Conservation (phyloP, 2,329 filamentous ascomycete genomes). For the Aspergillus arachidicola region DNA sequence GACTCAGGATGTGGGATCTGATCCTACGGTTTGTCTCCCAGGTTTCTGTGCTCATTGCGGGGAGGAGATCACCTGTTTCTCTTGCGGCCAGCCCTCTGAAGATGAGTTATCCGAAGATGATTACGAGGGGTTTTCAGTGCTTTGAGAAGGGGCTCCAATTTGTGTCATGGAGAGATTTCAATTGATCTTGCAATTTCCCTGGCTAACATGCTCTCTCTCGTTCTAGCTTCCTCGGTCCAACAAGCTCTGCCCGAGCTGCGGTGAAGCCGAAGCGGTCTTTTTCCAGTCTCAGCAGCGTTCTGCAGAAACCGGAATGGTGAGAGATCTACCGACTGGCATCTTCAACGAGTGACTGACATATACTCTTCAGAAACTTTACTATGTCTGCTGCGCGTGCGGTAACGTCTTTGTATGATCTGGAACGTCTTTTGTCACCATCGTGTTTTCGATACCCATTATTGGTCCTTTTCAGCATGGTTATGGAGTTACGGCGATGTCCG, state of each 20-base stretch:
- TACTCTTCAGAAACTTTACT: slow-evolving; percentile 74
- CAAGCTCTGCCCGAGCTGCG: slow-evolving; percentile 81
- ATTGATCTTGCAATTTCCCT: slow-evolving; percentile 24
- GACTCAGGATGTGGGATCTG: slow-evolving; percentile 93
- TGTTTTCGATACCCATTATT: slow-evolving; percentile 35
- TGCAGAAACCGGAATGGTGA: slow-evolving; percentile 96
- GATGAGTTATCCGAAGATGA: slow-evolving; percentile 19
- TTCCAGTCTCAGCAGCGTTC: slow-evolving; percentile 98
- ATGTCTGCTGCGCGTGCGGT: slow-evolving; percentile 92
- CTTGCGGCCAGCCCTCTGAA: slow-evolving; percentile 49
- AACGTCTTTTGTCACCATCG: slow-evolving; percentile 19
- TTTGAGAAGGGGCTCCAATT: slow-evolving; percentile 7
- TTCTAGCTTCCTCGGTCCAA: slow-evolving; percentile 83
- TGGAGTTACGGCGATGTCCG: slow-evolving; percentile 26
- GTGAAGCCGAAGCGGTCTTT: slow-evolving; percentile 89
- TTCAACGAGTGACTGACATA: slow-evolving; percentile 17
- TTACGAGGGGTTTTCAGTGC: slow-evolving; percentile 17
- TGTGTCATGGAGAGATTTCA: slow-evolving; percentile 13
- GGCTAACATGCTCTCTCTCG: slow-evolving; percentile 33
- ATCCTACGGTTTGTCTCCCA: slow-evolving; percentile 90
- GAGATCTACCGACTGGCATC: slow-evolving; percentile 33
- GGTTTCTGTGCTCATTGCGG: slow-evolving; percentile 62
- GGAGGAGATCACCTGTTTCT: slow-evolving; percentile 56
- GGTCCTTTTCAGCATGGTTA: slow-evolving; percentile 20
- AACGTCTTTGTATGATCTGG: slow-evolving; percentile 67